Conservation (phyloP, 805 yeast genomes). For the Candida ipomoeae region DNA sequence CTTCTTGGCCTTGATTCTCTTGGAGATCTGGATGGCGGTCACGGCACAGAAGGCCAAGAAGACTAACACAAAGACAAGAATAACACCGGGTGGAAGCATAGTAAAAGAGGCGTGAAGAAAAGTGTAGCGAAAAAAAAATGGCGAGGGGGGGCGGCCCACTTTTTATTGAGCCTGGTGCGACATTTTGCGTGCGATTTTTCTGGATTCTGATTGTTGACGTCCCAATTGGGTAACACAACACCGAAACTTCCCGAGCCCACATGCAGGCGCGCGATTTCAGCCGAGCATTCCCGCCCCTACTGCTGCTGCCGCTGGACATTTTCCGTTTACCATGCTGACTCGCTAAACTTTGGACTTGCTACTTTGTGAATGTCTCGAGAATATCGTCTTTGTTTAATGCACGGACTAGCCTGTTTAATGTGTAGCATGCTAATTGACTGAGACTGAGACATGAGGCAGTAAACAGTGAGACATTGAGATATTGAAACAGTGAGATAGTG, state of each 20-base stretch:
- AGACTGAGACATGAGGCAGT: no score
- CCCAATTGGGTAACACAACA: slow-evolving; percentile 5
- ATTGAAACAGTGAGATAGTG: no score
- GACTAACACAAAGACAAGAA: slow-evolving; percentile 58
- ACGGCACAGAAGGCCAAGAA: slow-evolving; percentile 44
- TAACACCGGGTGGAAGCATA: slow-evolving; percentile 74
- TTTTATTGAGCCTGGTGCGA: slow-evolving; percentile 10
- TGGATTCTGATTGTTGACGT: slow-evolving; percentile 4
- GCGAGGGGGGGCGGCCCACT: slow-evolving; percentile 4
- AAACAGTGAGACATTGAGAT: no score
- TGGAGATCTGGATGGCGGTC: slow-evolving; percentile 33
- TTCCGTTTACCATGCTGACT: neutral
- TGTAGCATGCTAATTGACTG: no score
- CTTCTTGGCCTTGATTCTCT: slow-evolving; percentile 42
- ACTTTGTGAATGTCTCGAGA: neutral
- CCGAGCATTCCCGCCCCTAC: slow-evolving; percentile 2
- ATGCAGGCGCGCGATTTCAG: slow-evolving; percentile 6
- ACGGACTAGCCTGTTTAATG: no score
- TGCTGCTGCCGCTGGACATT: neutral
- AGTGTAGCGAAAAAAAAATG: slow-evolving; percentile 4
- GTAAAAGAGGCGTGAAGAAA: slow-evolving; percentile 13
- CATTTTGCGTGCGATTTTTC: slow-evolving; percentile 11
- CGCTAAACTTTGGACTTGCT: no score
- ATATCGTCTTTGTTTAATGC: neutral
- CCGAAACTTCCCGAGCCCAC: neutral